Evolutionary conservation across 768 basidiomycete species (phyloP).

Genomic region (Mycena chlorophos): DNA sequence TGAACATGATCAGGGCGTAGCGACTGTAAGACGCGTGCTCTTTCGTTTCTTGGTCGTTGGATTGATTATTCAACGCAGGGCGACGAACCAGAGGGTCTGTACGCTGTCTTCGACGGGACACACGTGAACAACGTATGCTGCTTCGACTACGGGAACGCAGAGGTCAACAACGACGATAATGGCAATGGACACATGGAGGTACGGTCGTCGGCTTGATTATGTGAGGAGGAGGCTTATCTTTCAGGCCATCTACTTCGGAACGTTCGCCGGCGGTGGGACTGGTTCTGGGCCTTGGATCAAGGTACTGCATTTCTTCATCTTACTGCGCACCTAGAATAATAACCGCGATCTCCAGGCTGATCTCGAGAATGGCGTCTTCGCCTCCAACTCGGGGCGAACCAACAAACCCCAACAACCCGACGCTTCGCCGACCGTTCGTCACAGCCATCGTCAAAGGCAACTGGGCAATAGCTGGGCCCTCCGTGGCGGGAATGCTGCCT

Average conservation of each 20-base stretch:
- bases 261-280: not conserved
- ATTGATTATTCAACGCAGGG: not conserved
- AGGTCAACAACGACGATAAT: constrained; percentile 1
- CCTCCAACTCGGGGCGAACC: not conserved
- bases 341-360: not conserved
- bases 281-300: not conserved
- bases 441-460: constrained; percentile 14
- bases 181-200: constrained; percentile 2
- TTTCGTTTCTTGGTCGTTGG: not conserved
- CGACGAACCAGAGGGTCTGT: constrained; percentile 6
- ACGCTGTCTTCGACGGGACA: constrained; percentile 11
- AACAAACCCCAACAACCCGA: constrained; percentile 1
- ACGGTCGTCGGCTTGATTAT: not conserved
- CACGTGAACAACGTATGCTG: constrained; percentile 10
- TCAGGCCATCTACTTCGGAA: constrained; percentile 13
- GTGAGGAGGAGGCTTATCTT: not conserved
- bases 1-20: too few species aligned
- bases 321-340: constrained; percentile 10
- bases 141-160: constrained; percentile 13
- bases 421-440: constrained; percentile 2
- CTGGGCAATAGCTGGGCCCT: not conserved
- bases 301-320: not conserved
- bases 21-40: too few species aligned
- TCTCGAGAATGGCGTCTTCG: constrained; percentile 11
- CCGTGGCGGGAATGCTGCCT: constrained; percentile 7